Base-by-base conservation (phyloP, 345 rosid genomes). In the Mallotus nudiflorus region DNA sequence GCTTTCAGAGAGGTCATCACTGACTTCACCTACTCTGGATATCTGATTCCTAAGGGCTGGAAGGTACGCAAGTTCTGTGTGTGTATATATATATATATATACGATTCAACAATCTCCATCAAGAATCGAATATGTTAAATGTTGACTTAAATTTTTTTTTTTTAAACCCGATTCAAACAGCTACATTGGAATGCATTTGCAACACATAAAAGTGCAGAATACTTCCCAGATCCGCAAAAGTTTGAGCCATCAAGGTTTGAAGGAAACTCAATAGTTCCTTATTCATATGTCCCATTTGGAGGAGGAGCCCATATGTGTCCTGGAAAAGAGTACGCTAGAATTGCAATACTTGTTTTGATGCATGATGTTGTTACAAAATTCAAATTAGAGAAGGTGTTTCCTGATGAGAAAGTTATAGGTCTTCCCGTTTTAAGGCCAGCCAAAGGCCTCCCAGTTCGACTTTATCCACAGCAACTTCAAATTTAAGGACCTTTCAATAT, bases 241-340 rank as follows among this genome's bases (percentile, higher is more conserved):
- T 69, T 69, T 27, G 65, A 58, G 12, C 73, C 73, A 11, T 69
- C 73, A 0, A 69, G 73, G 16, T 69, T 69, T 16, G 73, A 69
- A 31, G 65, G 56, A 48, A 69, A 58, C 19, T 25, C 1, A 18
- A 58, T 69, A 12, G 73, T 58, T n/a, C 73, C 73, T 5, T 69
- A 69, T 9, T 69, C 73, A 1, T 69, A 69, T 49, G 73, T 69
- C 15, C 73, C 73, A 22, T 69, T 69, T 6, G 73, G 73, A 28
- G 73, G 73, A 46, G 73, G 73, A 33, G 65, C 57, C 22, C 73
- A 69, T 59, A 69, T 69, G 73, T 69, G 73, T 31, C 73, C 73
- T 6, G 73, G 73, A 6, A 69, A 69, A 58, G 73, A 69, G 13
- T 69, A 69, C 24, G 73, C 73, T 4, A 9, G 73, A 29, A 46